Percentiles rank a stretch among this genome's conserved stretches.
phyloP scores from a whole-genome alignment of 2,329 filamentous ascomycete species.

The Diaporthe eres region DNA sequence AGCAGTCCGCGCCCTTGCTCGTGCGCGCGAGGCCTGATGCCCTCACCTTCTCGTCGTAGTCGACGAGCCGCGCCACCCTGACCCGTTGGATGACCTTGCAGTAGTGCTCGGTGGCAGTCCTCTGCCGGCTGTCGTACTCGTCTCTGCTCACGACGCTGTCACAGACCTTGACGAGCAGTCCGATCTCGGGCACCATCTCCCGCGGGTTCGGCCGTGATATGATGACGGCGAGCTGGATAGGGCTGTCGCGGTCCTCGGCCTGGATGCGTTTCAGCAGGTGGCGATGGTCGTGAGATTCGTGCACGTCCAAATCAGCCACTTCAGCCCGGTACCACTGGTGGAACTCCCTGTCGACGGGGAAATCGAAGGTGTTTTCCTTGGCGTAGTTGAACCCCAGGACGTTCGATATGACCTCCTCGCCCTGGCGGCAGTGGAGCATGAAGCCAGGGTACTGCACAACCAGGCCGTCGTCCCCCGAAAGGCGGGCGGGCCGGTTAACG shows the following conservation, averaged over 20 bases:
- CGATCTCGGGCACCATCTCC: not conserved
- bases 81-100: not conserved
- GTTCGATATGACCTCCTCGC: not conserved
- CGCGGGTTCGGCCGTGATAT: not conserved
- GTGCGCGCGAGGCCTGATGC: no score
- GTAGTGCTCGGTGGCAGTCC: not conserved
- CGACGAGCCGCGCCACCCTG: not conserved
- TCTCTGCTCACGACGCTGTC: not conserved
- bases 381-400: not conserved
- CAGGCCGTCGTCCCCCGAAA: not conserved
- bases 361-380: not conserved
- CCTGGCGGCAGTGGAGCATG: not conserved
- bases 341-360: not conserved
- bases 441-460: not conserved
- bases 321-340: not conserved
- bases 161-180: not conserved
- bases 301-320: not conserved
- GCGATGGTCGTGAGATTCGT: not conserved
- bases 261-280: not conserved
- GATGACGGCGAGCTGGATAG: not conserved
- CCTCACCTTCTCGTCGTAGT: not conserved
- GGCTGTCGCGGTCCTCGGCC: not conserved
- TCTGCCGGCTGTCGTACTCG: not conserved
- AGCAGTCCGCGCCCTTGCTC: not conserved
- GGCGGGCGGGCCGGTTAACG: not conserved